A percentile compares a stretch with the other conserved stretches of the same genome.
Evolutionary conservation across 257 asterid genomes (phyloP).

Genomic region (Forsythia viridissima): DNA sequence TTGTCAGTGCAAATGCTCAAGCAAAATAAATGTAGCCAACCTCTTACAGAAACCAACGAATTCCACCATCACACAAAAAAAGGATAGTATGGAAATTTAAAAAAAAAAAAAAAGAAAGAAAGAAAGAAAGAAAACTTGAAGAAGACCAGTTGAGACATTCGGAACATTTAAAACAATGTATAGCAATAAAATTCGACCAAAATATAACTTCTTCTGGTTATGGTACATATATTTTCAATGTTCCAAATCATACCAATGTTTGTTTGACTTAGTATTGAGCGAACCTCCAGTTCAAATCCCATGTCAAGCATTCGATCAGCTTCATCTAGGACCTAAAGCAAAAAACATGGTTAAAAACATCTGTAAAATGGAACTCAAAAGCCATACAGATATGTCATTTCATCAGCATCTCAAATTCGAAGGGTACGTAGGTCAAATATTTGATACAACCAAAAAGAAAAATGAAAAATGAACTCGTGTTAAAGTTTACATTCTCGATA

Average conservation of each 20-base stretch:
- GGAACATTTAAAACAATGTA: not conserved
- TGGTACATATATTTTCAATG: constrained; percentile 10
- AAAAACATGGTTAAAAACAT: constrained; percentile 19
- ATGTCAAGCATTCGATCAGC: constrained; percentile 99
- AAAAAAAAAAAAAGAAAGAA: too few species aligned
- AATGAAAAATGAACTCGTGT: not conserved
- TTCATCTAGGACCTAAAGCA: constrained; percentile 83
- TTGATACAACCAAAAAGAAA: not conserved
- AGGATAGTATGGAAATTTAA: not conserved
- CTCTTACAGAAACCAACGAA: not conserved
- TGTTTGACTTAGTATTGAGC: constrained; percentile 85
- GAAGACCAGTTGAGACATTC: not conserved
- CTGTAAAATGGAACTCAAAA: constrained; percentile 1
- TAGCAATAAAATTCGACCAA: not conserved
- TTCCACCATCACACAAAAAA: not conserved
- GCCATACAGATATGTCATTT: not conserved
- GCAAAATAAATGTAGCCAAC: not conserved
- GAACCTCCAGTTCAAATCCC: constrained; percentile 99
- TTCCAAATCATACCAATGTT: constrained; percentile 60
- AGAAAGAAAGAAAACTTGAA: too few species aligned
- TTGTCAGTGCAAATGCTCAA: not conserved
- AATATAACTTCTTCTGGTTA: constrained; percentile 8
- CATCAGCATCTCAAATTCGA: not conserved
- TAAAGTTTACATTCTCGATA: too few species aligned
- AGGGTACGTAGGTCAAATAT: not conserved